These are phyloP conservation scores for Strobilomyces echinocephalus DNA, from an alignment of 768 basidiomycete species.

Conservation along the genomic window DNA sequence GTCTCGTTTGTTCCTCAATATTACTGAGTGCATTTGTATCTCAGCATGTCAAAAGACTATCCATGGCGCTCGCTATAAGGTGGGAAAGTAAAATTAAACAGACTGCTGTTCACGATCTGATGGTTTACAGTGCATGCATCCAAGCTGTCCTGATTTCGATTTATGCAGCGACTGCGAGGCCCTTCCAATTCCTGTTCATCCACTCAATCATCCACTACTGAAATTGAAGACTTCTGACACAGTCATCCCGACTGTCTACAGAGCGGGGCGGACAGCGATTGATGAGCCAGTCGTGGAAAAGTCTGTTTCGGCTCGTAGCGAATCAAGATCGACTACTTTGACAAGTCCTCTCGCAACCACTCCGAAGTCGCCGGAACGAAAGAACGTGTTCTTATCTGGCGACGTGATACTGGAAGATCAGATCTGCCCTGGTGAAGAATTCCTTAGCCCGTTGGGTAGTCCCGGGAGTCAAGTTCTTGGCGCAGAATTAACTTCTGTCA, in stretches of 20 bases:
- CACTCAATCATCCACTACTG: constrained; percentile 62
- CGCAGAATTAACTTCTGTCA: not conserved
- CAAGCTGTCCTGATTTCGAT: constrained; percentile 74
- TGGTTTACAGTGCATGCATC: constrained; percentile 67
- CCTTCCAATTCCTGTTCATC: constrained; percentile 72
- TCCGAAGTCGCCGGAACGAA: not conserved
- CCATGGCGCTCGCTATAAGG: constrained; percentile 69
- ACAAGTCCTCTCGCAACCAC: not conserved
- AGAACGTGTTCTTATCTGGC: not conserved
- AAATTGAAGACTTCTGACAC: constrained; percentile 61
- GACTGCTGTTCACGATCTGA: not conserved
- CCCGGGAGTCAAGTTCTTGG: constrained; percentile 7
- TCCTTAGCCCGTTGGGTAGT: constrained; percentile 22
- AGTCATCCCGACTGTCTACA: constrained; percentile 41
- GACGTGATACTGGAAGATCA: not conserved
- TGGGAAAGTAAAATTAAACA: constrained; percentile 24
- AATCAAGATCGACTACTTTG: not conserved
- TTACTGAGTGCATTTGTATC: not conserved
- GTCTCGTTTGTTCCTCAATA: too few species aligned
- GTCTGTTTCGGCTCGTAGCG: not conserved
- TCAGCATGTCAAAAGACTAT: constrained; percentile 49
- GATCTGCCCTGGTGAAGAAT: constrained; percentile 14
- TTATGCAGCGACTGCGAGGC: constrained; percentile 78
- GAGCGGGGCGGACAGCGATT: constrained; percentile 19
- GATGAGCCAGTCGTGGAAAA: not conserved